A percentile compares a stretch with the other conserved stretches of the same genome.
These are phyloP conservation scores for Saturnispora zaruensis DNA, from an alignment of 805 yeast species.

Conservation along the genomic window DNA sequence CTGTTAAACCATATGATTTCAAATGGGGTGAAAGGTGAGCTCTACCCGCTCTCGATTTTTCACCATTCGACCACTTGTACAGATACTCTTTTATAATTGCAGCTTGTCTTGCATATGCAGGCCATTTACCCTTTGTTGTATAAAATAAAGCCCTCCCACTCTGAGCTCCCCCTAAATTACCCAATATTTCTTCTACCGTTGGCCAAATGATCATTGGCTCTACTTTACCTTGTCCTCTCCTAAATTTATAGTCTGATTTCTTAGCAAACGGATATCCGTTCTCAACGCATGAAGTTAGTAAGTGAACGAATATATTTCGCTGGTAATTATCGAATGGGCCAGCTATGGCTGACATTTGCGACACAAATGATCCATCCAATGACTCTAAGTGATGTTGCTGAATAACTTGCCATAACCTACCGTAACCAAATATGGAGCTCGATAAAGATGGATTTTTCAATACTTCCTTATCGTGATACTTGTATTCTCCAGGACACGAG, in stretches of 20 bases:
- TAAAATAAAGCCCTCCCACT: conserved; percentile 27
- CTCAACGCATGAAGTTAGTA: conserved; percentile 38
- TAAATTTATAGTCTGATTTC: conserved; percentile 13
- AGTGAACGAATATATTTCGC: conserved; percentile 38
- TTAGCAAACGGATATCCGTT: conserved; percentile 21
- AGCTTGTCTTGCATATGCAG: conserved; percentile 30
- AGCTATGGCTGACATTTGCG: conserved; percentile 44
- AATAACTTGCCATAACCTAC: conserved; percentile 36
- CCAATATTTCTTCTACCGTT: conserved; percentile 22
- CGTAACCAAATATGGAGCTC: conserved; percentile 35
- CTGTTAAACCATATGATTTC: conserved; percentile 54
- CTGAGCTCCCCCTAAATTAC: conserved; percentile 14
- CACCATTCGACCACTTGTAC: conserved; percentile 35
- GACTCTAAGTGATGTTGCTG: conserved; percentile 27
- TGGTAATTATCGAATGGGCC: conserved; percentile 31
- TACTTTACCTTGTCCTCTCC: conserved; percentile 9
- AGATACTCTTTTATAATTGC: conserved; percentile 35
- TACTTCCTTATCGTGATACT: conserved; percentile 13
- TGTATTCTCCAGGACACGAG: conserved; percentile 42
- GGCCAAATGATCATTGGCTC: conserved; percentile 30
- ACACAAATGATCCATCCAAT: conserved; percentile 28
- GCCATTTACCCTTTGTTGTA: conserved; percentile 14
- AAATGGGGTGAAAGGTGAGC: conserved; percentile 41
- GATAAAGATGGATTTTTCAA: conserved; percentile 3
- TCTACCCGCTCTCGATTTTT: conserved; percentile 21